A percentile compares a stretch with the other conserved stretches of the same genome.
Conservation (phyloP, 1,284 basidiomycete genomes). For the Fomes fomentarius region DNA sequence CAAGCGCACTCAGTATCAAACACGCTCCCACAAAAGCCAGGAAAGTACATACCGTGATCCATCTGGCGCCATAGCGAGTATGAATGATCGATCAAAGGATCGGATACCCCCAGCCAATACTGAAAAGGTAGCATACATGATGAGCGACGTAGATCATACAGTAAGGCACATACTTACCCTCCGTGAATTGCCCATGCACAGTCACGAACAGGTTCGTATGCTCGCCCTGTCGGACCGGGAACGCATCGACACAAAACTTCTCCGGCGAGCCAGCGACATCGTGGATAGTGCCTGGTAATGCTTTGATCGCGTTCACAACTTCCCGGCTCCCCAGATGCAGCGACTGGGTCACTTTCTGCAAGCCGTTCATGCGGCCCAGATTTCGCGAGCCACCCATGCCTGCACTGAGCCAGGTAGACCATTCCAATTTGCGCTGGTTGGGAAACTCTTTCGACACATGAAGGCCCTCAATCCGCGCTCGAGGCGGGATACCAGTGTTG, state of each 20-base stretch:
- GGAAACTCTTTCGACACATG: constrained; percentile 67
- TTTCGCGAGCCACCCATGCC: constrained; percentile 74
- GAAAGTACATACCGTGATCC: constrained; percentile 72
- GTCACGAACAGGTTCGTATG: constrained; percentile 74
- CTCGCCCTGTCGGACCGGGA: constrained; percentile 71
- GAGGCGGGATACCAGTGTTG: constrained; percentile 80
- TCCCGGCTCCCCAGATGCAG: constrained; percentile 77
- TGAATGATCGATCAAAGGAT: constrained; percentile 93
- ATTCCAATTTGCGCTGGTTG: constrained; percentile 80
- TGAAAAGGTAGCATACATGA: constrained; percentile 12
- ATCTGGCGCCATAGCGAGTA: constrained; percentile 80
- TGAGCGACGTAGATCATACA: no score
- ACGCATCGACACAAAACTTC: constrained; percentile 91
- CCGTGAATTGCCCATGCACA: constrained; percentile 91
- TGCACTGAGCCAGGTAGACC: constrained; percentile 69
- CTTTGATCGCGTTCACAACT: constrained; percentile 62
- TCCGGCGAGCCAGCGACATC: constrained; percentile 71
- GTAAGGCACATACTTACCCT: constrained; percentile 61
- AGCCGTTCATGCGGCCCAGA: constrained; percentile 64
- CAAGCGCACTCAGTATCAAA: constrained; percentile 10
- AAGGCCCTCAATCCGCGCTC: constrained; percentile 68
- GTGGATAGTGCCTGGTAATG: constrained; percentile 82
- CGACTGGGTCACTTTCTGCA: constrained; percentile 67
- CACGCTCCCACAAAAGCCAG: constrained; percentile 4
- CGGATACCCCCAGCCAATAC: constrained; percentile 61